Evolutionary conservation across 2,329 filamentous ascomycete genomes (phyloP).

Genomic region (Peltaster fructicola): DNA sequence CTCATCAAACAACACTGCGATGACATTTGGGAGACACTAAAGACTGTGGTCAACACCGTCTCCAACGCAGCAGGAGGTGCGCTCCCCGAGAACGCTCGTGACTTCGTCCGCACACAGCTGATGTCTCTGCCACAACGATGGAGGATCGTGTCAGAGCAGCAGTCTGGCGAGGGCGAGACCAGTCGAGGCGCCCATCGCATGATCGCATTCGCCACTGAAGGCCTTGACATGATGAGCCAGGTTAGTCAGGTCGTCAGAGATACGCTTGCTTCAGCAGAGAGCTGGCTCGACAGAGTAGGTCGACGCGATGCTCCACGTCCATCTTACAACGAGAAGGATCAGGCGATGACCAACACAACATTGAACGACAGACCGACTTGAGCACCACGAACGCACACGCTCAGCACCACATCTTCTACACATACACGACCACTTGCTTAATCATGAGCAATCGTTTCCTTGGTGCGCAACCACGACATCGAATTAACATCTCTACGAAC

Average conservation of each 20-base stretch:
- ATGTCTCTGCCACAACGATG: constrained; percentile 73
- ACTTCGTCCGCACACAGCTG: constrained; percentile 68
- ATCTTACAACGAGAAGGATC: constrained; percentile 5
- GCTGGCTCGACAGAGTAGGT: constrained; percentile 54
- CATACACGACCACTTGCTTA: no score
- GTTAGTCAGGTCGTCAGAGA: constrained; percentile 76
- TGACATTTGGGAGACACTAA: constrained; percentile 39
- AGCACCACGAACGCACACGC: no score
- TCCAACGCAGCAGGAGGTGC: constrained; percentile 84
- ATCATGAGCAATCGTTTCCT: no score
- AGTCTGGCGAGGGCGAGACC: constrained; percentile 24
- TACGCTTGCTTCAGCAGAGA: constrained; percentile 77
- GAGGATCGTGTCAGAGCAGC: constrained; percentile 42
- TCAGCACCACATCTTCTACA: no score
- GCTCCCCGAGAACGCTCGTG: constrained; percentile 70
- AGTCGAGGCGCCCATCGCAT: constrained; percentile 52
- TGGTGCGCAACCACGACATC: no score
- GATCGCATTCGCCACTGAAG: constrained; percentile 72
- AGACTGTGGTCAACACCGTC: constrained; percentile 66
- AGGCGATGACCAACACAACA: no score
- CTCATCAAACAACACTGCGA: constrained; percentile 48
- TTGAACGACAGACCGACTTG: no score
- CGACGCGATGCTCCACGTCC: no score
- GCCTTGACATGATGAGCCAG: constrained; percentile 84
- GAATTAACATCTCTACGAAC: no score